A percentile compares a stretch with the other conserved stretches of the same genome.
phyloP scores from a whole-genome alignment of 805 yeast genomes.

The Spathaspora girioi region DNA sequence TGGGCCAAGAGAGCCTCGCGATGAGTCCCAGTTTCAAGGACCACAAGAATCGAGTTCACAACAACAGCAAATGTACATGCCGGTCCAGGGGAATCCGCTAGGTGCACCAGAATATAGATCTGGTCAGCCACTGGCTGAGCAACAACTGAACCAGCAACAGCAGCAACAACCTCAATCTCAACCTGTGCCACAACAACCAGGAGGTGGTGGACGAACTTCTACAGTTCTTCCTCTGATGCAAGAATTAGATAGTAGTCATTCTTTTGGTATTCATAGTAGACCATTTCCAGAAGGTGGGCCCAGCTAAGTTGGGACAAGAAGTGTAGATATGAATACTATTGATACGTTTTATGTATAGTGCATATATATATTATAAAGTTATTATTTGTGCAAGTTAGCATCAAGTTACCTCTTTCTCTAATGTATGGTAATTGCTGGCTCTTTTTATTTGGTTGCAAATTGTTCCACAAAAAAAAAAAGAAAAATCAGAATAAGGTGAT shows the following conservation, averaged over 20 bases:
- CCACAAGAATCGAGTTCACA: not conserved
- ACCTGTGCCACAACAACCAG: not conserved
- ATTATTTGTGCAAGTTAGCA: not conserved
- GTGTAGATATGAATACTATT: no score
- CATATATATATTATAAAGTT: not conserved
- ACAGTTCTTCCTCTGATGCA: slow-evolving; percentile 8
- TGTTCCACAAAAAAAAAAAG: not conserved
- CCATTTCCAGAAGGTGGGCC: not conserved
- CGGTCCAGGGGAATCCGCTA: not conserved
- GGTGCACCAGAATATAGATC: not conserved
- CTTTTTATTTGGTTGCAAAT: not conserved
- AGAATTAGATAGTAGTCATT: slow-evolving; percentile 5
- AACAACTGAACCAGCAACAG: no score
- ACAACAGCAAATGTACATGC: not conserved
- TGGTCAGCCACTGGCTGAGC: not conserved
- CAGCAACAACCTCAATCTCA: not conserved
- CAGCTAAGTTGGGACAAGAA: not conserved
- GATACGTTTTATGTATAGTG: not conserved
- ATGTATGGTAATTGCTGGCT: not conserved
- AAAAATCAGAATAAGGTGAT: not conserved
- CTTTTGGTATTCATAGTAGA: not conserved
- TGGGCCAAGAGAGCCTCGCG: not conserved
- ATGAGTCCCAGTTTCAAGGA: not conserved
- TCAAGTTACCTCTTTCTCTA: no score
- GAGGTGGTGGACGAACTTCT: not conserved